Base-by-base conservation (phyloP, 192 early-diverging fungal genomes). In the Physocladia obscura region DNA sequence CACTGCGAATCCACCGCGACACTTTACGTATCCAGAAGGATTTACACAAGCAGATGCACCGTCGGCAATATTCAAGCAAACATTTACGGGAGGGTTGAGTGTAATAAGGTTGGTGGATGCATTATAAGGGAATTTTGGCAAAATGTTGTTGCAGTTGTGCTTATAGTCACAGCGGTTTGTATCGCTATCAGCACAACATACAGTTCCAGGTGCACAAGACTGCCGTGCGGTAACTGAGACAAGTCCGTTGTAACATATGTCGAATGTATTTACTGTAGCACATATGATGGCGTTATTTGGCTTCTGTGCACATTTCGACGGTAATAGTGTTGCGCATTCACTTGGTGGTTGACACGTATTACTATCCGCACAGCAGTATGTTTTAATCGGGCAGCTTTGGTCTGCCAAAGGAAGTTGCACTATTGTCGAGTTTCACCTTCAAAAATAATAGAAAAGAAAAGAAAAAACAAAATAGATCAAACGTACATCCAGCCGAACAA, bases 181-280 rank as follows among this genome's bases (percentile, higher is more conserved):
- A 24, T 49, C 62, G 48, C n/a, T n/a, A n/a, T 72, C 60, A 4
- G 70, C 70, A 62, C 70, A 72, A 50, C 70, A 72, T 32, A 72
- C 59, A 29, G 70, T 72, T 24, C 70, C 70, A 34, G 44, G 35
- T 15, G 70, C 49, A 34, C 70, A 72, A 40, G 17, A 21, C 30
- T 72, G 70, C 2, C 22, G 3, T 49, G 48, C 30, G 3, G 15
- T 21, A 0, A 31, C 34, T 21, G n/a, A 24, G 26, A 65, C 48
- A n/a, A 49, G 24, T 35, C 11, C 17, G 27, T 8, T 62, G n/a
- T 38, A 52, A 61, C 70, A 72, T 44, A 27, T 49, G 51, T 72
- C 60, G 50, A 63, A 72, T 19, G 49, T 63, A 29, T 11, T 63
- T 21, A 8, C 17, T 8, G 30, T 51, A 15, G 48, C 40, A 29